A percentile compares a stretch with the other conserved stretches of the same genome.
These are phyloP conservation scores for Wakefieldia striispora DNA, from an alignment of 768 basidiomycete genomes.

Conservation along the genomic window DNA sequence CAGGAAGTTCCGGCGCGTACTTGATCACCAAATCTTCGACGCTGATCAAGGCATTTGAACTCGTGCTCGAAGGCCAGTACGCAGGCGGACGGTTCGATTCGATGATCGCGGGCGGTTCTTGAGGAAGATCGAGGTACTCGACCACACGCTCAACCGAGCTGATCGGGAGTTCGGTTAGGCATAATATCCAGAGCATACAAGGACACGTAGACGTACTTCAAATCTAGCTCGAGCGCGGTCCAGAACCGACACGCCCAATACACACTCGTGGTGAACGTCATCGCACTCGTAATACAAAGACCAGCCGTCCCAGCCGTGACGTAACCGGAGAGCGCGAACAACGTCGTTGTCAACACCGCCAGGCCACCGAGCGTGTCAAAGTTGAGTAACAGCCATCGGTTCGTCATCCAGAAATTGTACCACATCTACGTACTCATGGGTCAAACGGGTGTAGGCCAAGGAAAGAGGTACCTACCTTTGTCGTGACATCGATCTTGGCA, in stretches of 20 bases:
- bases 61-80: conserved; percentile 85
- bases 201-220: conserved; percentile 63
- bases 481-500: conserved; percentile 72
- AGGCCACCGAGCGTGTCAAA: conserved; percentile 78
- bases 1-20: conserved; percentile 82
- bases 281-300: conserved; percentile 74
- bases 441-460: background rate
- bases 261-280: conserved; percentile 52
- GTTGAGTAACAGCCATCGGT: conserved; percentile 79
- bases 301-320: conserved; percentile 62
- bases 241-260: conserved; percentile 52
- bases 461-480: conserved; percentile 45
- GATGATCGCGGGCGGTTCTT: conserved; percentile 78
- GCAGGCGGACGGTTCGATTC: conserved; percentile 78
- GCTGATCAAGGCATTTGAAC: conserved; percentile 52
- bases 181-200: background rate
- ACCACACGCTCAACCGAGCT: conserved; percentile 90
- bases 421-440: conserved; percentile 50
- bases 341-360: conserved; percentile 69
- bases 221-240: conserved; percentile 65
- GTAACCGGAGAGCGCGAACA: conserved; percentile 69
- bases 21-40: conserved; percentile 78
- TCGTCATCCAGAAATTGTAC: conserved; percentile 89
- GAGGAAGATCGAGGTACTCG: conserved; percentile 87
- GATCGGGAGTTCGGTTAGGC: conserved; percentile 5